Base-by-base conservation (phyloP, 1,139 yeast genomes). In the Dujonia santamariae region DNA sequence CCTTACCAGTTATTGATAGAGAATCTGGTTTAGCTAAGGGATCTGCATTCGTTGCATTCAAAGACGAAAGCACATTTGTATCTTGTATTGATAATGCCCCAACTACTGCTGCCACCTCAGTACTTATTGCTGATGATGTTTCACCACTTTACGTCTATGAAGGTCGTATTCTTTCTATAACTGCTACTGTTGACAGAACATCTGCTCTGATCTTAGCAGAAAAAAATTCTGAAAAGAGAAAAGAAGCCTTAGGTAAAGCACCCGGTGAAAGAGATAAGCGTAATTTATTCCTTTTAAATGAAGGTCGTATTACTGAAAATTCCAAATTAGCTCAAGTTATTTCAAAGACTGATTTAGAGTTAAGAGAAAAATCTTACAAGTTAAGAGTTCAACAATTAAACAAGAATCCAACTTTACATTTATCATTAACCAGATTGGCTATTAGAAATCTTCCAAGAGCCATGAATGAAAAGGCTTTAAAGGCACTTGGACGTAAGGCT, bases 381-480 rank as follows among this genome's bases (percentile, higher is more conserved):
- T 69, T 86, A 53, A 78, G 99, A 62, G 90, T 85, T 30, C 88
- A 87, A 52, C 97, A 92, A 63, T 74, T 92, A 49, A 81, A 84
- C 57, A 85, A 86, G 49, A 92, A 90, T 59, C 96, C 98, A 15
- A 72, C 92, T 16, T 72, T 92, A 53, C 97, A 90, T 67, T 66
- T 92, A 41, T 86, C 97, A 17, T 67, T 90, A 63, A 90, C 97
- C 3, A 82, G 98, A 67, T 74, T 92, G 55, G 97, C 98, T 7
- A 76, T 94, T 38, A 77, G 98, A 63, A 92, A 92, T 54, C 64
- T 92, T 37, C 98, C 99, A 28, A 78, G 97, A 59, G 81, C 95
- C 16, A 81, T 92, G 94, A 84, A 76, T 42, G 85, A 85, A 41
- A 86, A 85, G 56, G 81, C 95, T 0, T 70, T 92, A 50, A 92